Evolutionary conservation across 169 alveolate species (phyloP), one percentile per base, ranked within the genome.

Genomic region (Miamiensis avidus): DNA sequence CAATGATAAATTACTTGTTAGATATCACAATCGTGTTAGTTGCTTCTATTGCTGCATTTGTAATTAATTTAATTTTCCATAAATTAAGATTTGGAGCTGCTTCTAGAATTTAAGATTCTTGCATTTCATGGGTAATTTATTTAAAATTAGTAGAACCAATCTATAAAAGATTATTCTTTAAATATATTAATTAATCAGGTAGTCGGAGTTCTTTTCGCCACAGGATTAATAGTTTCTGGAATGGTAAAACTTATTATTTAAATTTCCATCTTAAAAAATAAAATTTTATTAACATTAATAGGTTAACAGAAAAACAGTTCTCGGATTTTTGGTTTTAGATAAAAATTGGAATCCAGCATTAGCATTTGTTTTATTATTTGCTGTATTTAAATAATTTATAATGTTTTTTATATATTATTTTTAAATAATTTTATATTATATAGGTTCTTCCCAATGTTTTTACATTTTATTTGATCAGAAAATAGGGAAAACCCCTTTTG

Each of bases 221-320:
- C 20, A 20, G 69, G 20, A 6, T 85, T 94, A 85, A 91, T 83
- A 26, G 74, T 90, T 76, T 94, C 96, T 1, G 93, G 91, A 0
- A 88, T 88, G 25, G 16, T n/a, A 28, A 49, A 11, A 11, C 20
- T 49, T 49, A 20, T 49, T 49, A 49, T 49, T 49, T 49, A 49
- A 11, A 11, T 49, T 11, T 49, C 20, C 20, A 49, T 49, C 4
- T 49, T 11, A 11, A 49, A 11, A 49, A 11, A 49, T 49, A 11
- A 49, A 49, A 11, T 49, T 20, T 49, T 11, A 11, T 4, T 49
- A 49, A 49, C 4, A 11, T 11, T 49, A 11, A 49, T 49, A 49
- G 4, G 4, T 49, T 4, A 49, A 20, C 26, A 20, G 4, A 20
- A 49, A 49, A 49, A 11, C 4, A 49, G 4, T 11, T 49, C 4